Evolutionary conservation across 75 land plant species (phyloP).

Genomic region (Cryptomeria japonica): DNA sequence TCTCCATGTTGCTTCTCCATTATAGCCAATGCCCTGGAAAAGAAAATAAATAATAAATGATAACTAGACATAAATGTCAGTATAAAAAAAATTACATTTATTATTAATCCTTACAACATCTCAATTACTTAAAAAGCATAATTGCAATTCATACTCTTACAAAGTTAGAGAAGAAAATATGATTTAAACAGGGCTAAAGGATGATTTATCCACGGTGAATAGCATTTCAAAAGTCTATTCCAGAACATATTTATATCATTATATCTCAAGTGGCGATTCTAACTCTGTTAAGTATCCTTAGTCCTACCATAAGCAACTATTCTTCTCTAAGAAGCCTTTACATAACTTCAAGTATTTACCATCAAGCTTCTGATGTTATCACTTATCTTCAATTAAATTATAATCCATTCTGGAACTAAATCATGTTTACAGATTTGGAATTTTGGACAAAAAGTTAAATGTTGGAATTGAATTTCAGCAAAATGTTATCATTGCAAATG

Average conservation of each 20-base stretch:
- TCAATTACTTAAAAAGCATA: not conserved
- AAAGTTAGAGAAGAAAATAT: not conserved
- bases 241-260: not conserved
- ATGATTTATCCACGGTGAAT: not conserved
- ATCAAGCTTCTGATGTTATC: not conserved
- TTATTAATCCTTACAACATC: not conserved
- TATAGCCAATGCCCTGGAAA: conserved; percentile 60
- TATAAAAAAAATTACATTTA: not conserved
- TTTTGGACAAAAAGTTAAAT: not conserved
- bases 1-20: conserved; percentile 56
- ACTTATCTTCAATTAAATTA: not conserved
- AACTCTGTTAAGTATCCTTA: not conserved
- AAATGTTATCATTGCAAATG: conserved; percentile 4
- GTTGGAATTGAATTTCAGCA: not conserved
- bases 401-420: not conserved
- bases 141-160: not conserved
- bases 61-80: not conserved
- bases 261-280: not conserved
- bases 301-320: not conserved
- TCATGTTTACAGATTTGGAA: not conserved
- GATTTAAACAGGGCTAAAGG: not conserved
- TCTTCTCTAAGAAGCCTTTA: not conserved
- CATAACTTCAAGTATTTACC: not conserved
- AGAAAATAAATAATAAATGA: conserved; percentile 11
- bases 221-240: not conserved